These are phyloP conservation scores for Herpetomonas tarakana DNA, from an alignment of 208 protist genomes.

Conservation along the genomic window DNA sequence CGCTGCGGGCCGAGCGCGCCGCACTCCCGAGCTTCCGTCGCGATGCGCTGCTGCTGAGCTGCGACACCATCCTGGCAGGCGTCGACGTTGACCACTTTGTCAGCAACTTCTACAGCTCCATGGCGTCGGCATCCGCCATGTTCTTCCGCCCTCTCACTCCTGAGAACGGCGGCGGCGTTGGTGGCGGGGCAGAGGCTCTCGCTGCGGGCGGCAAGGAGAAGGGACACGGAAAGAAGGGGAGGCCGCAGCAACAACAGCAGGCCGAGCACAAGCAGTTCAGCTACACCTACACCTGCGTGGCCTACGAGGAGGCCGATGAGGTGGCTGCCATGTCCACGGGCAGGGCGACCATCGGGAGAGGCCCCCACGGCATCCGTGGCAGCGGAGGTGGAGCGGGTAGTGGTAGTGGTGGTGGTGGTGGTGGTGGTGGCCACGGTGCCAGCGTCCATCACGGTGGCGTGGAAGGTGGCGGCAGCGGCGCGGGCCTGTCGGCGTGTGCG, in stretches of 20 bases:
- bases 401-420: neutral
- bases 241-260: neutral
- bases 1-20: slow-evolving; percentile 32
- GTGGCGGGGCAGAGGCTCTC: slow-evolving; percentile 6
- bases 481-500: neutral
- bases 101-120: slow-evolving; percentile 64
- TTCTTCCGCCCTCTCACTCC: slow-evolving; percentile 53
- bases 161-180: slow-evolving; percentile 4
- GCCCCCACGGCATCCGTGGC: too few species aligned
- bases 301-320: slow-evolving; percentile 47
- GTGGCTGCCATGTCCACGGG: neutral
- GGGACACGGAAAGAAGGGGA: neutral
- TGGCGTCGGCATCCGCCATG: slow-evolving; percentile 62
- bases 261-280: slow-evolving; percentile 33
- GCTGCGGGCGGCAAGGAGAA: slow-evolving; percentile 2
- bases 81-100: slow-evolving; percentile 73
- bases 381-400: slow-evolving; percentile 2
- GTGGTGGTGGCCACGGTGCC: neutral
- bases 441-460: neutral
- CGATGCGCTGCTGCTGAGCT: slow-evolving; percentile 74
- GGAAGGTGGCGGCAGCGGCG: neutral
- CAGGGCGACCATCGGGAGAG: neutral
- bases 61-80: slow-evolving; percentile 76
- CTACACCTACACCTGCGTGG: slow-evolving; percentile 47
- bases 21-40: slow-evolving; percentile 40